These are phyloP conservation scores for Phytophthora vignae DNA, from an alignment of 352 stramenopile species.

Conservation along the genomic window DNA sequence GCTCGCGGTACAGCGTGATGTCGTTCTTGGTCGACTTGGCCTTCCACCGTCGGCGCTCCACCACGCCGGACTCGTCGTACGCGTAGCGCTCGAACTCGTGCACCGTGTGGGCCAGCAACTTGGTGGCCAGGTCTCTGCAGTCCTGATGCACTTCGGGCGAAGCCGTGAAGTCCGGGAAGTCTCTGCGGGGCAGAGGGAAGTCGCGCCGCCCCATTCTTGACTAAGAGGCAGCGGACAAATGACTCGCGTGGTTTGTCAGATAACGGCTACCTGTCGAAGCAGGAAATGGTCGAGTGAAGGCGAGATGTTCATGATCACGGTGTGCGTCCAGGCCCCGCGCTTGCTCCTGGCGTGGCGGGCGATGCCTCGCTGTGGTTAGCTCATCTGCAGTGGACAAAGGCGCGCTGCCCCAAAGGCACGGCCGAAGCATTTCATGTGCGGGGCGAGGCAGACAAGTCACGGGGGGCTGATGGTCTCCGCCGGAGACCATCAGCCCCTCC, in stretches of 20 bases:
- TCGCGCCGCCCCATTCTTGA: conserved; percentile 27
- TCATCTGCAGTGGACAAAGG: conserved; percentile 26
- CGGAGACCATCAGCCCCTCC: no score
- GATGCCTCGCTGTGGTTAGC: not conserved
- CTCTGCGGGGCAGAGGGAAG: conserved; percentile 56
- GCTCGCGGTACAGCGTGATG: conserved; percentile 51
- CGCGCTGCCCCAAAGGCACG: conserved; percentile 9
- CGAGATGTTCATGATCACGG: conserved; percentile 7
- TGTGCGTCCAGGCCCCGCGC: conserved; percentile 2
- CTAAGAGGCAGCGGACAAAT: not conserved
- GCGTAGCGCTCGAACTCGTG: conserved; percentile 57
- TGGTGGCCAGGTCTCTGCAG: conserved; percentile 46
- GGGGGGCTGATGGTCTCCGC: conserved; percentile 10
- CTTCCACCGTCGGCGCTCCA: conserved; percentile 49
- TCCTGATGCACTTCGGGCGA: conserved; percentile 43
- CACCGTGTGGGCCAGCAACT: conserved; percentile 57
- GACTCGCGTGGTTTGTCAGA: not conserved
- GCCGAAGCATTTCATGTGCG: conserved; percentile 18
- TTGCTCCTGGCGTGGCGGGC: conserved; percentile 10
- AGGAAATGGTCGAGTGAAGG: conserved; percentile 24
- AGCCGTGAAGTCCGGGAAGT: conserved; percentile 50
- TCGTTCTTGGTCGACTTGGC: conserved; percentile 40
- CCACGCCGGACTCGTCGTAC: conserved; percentile 35
- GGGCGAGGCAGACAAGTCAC: conserved; percentile 26
- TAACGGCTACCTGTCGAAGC: not conserved